These are phyloP conservation scores for Lecanicillium sp. DNA, from an alignment of 2,329 filamentous ascomycete species.

Conservation along the genomic window DNA sequence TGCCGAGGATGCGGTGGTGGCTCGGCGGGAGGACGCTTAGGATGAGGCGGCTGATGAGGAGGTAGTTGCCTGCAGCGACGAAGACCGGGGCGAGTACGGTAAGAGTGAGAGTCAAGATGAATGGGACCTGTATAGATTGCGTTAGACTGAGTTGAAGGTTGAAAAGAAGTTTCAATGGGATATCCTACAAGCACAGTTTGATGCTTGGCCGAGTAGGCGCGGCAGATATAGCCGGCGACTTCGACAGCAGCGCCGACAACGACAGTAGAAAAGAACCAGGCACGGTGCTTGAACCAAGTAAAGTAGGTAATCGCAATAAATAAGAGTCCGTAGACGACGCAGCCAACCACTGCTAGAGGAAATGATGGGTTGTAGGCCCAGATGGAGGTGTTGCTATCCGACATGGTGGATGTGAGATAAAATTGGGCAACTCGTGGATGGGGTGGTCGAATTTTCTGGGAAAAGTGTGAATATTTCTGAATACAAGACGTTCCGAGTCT, in stretches of 20 bases:
- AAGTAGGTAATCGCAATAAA: slow-evolving; percentile 33
- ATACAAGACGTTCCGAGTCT: too few relatives aligned
- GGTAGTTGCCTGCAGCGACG: slow-evolving; percentile 44
- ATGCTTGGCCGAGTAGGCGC: slow-evolving; percentile 31
- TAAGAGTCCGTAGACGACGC: slow-evolving; percentile 34
- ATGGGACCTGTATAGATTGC: slow-evolving; percentile 24
- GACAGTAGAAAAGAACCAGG: slow-evolving; percentile 38
- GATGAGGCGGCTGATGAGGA: slow-evolving; percentile 44
- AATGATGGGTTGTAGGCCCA: slow-evolving; percentile 41
- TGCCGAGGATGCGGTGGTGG: slow-evolving; percentile 29
- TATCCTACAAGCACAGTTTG: slow-evolving; percentile 28
- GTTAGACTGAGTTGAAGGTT: not conserved
- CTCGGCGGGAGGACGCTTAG: slow-evolving; percentile 28
- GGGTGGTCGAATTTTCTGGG: not conserved
- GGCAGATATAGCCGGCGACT: slow-evolving; percentile 35
- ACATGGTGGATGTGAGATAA: slow-evolving; percentile 17
- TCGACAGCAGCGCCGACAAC: slow-evolving; percentile 37
- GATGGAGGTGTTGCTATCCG: slow-evolving; percentile 22
- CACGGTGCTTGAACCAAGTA: slow-evolving; percentile 35
- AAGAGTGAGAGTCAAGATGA: slow-evolving; percentile 33
- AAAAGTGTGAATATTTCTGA: too few relatives aligned
- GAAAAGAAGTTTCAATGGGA: not conserved
- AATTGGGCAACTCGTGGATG: not conserved
- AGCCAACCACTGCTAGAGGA: slow-evolving; percentile 35
- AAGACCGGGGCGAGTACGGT: slow-evolving; percentile 45